phyloP scores from a whole-genome alignment of 352 stramenopile genomes.

The Pythium sp. region DNA sequence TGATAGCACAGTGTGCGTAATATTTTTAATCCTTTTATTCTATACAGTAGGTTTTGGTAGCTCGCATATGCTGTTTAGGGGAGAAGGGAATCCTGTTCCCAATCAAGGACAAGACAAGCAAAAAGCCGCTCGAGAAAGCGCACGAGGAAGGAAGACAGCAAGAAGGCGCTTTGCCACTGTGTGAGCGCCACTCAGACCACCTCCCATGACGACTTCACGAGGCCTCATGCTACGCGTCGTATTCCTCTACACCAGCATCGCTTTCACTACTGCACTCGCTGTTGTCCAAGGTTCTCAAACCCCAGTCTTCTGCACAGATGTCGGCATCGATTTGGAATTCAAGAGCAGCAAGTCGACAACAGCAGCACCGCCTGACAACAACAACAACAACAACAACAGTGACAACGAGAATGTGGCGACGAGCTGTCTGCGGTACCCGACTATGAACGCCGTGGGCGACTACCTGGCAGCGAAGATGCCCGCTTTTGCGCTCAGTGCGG shows the following conservation, averaged over 20 bases:
- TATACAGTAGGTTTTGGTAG: not conserved
- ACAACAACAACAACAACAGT: conserved; percentile 20
- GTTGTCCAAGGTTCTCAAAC: not conserved
- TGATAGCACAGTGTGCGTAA: not conserved
- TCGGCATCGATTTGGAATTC: conserved; percentile 46
- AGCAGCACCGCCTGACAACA: conserved; percentile 11
- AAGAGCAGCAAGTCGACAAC: conserved; percentile 6
- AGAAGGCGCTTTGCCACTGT: not conserved
- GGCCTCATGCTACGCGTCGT: conserved; percentile 1
- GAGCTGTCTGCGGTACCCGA: conserved; percentile 32
- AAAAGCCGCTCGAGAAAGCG: not conserved
- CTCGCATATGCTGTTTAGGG: not conserved
- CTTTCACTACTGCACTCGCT: not conserved
- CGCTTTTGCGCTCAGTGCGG: conserved; percentile 33
- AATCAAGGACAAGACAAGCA: not conserved
- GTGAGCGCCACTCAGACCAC: not conserved
- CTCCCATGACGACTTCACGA: not conserved
- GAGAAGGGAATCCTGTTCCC: not conserved
- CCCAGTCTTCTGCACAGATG: conserved; percentile 42
- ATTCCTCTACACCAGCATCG: not conserved
- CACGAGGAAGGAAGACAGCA: not conserved
- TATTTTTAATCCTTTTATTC: not conserved
- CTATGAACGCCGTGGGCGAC: conserved; percentile 31
- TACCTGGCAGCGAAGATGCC: conserved; percentile 35
- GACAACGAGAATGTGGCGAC: conserved; percentile 1